Evolutionary conservation across 192 early-diverging fungal species (phyloP), one percentile per base, ranked within the genome.

Genomic region (Backusella mclennaniae): DNA sequence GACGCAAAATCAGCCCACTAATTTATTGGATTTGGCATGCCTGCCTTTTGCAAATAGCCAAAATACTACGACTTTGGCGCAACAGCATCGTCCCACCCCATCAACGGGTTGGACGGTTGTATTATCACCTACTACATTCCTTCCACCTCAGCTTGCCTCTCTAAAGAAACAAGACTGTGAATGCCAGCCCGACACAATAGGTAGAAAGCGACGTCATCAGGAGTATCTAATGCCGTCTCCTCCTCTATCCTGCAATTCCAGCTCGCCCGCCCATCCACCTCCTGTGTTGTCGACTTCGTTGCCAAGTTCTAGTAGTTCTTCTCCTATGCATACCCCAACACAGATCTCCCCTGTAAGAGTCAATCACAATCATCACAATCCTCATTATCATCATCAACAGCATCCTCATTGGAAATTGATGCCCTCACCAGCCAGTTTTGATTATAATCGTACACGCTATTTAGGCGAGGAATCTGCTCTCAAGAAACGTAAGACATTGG

Each of bases 241-340:
- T 68, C 67, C 67, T 35, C 67, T 68, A 33, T 68, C 67, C 67
- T 68, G 67, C 35, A 49, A 42, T 29, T 72, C 72, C 17, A 52
- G 33, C 29, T 49, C 42, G 31, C 70, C 70, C 26, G 29, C 67
- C 6, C 67, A 35, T 68, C 67, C 35, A 6, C 75, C 75, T 26
- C 78, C 78, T 35, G 78, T 79, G 6, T 38, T 79, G 8, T 70
- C 73, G n/a, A 35, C 46, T 26, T 67, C 78, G n/a, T 35, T 79
- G 19, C 78, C 78, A 19, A 74, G 72, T 42, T 79, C 78, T 0
- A 74, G n/a, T 23, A 68, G 74, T 36, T 79, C 78, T 19, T 79
- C 78, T 53, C 78, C 78, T 53, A 36, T 73, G 23, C 78, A 79
- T 38, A 79, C 78, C 9, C 78, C 78, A 49, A 69, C 73, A 33